Percentiles rank a stretch among this genome's conserved stretches.
These are phyloP conservation scores for Spinellus fusiger DNA, from an alignment of 192 early-diverging fungal genomes.

Conservation along the genomic window DNA sequence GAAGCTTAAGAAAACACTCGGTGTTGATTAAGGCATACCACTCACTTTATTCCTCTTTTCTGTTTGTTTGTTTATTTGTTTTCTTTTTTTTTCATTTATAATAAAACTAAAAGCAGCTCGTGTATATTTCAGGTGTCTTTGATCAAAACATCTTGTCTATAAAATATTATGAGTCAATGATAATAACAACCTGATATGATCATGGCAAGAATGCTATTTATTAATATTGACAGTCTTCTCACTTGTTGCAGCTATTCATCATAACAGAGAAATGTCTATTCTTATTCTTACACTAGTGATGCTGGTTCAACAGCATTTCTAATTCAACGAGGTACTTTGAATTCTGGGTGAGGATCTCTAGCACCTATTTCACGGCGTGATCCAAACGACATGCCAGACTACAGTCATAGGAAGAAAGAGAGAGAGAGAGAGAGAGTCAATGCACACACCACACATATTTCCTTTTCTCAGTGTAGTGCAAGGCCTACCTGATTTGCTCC, in stretches of 20 bases:
- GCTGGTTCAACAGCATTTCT: too few species aligned
- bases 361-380: conserved; percentile 36
- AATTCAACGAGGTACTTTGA: too few species aligned
- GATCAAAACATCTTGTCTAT: too few species aligned
- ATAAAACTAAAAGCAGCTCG: background rate
- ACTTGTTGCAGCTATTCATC: too few species aligned
- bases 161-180: too few species aligned
- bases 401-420: too few species aligned
- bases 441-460: background rate
- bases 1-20: conserved; percentile 67
- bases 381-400: conserved; percentile 40
- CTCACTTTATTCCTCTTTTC: background rate
- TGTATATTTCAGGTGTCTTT: background rate
- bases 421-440: too few species aligned
- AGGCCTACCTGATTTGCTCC: conserved; percentile 48
- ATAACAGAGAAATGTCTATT: too few species aligned
- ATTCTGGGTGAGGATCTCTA: conserved; percentile 6
- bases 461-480: conserved; percentile 15
- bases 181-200: too few species aligned
- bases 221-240: too few species aligned
- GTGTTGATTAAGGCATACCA: conserved; percentile 20
- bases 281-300: too few species aligned
- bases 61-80: background rate
- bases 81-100: background rate
- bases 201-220: too few species aligned